Percentiles rank a stretch among this genome's conserved stretches.
Evolutionary conservation across 805 yeast species (phyloP).

Genomic region (Dipodascopsis uninucleata): DNA sequence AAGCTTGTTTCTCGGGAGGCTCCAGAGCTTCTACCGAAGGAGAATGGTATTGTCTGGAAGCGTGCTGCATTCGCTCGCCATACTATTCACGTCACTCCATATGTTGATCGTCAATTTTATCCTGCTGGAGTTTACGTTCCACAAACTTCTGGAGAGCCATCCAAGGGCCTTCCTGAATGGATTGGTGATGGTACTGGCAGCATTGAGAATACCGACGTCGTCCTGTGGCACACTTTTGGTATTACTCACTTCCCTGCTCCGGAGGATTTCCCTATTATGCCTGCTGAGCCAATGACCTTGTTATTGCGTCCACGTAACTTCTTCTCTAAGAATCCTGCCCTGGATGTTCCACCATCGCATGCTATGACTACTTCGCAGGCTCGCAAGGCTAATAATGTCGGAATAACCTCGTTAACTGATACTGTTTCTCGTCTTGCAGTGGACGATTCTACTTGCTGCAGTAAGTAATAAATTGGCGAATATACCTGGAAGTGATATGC

Average conservation of each 20-base stretch:
- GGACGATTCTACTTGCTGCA: too few relatives aligned
- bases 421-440: conserved; percentile 21
- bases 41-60: conserved; percentile 69
- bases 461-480: too few relatives aligned
- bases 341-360: conserved; percentile 59
- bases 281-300: conserved; percentile 74
- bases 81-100: conserved; percentile 66
- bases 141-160: conserved; percentile 36
- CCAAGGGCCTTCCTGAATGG: conserved; percentile 36
- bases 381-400: conserved; percentile 3
- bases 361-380: conserved; percentile 23
- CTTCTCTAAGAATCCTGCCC: conserved; percentile 71
- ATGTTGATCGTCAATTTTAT: conserved; percentile 65
- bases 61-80: conserved; percentile 80
- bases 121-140: conserved; percentile 60
- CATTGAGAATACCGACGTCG: conserved; percentile 58
- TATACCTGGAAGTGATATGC: too few relatives aligned
- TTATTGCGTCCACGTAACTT: conserved; percentile 75
- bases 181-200: conserved; percentile 35
- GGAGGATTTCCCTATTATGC: conserved; percentile 88
- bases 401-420: conserved; percentile 21
- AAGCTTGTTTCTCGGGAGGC: conserved; percentile 73
- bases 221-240: conserved; percentile 79
- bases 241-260: conserved; percentile 85
- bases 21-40: conserved; percentile 69